A percentile compares a stretch with the other conserved stretches of the same genome.
phyloP scores from a whole-genome alignment of 805 yeast species.

The Schwanniomyces occidentalis region DNA sequence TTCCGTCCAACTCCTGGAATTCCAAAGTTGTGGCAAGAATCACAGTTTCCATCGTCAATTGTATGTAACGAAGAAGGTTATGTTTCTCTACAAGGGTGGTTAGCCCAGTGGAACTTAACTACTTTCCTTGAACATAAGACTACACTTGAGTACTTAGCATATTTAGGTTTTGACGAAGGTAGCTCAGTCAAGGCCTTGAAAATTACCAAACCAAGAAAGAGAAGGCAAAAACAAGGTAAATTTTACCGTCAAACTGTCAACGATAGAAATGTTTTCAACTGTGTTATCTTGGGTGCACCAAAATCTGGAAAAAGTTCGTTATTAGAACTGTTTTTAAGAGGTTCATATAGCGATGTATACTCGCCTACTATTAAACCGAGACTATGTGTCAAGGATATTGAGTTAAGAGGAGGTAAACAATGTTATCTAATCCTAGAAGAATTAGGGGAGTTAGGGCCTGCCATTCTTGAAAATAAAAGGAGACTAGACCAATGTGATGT shows the following conservation, averaged over 20 bases:
- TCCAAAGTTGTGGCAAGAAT: constrained; percentile 82
- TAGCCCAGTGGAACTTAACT: constrained; percentile 98
- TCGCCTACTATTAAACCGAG: constrained; percentile 82
- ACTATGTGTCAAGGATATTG: constrained; percentile 89
- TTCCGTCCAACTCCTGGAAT: constrained; percentile 93
- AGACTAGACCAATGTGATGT: constrained; percentile 88
- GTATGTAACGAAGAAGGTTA: constrained; percentile 88
- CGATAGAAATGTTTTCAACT: constrained; percentile 90
- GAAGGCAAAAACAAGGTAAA: constrained; percentile 63
- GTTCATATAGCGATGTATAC: constrained; percentile 67
- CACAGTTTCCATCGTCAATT: constrained; percentile 82
- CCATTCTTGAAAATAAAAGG: constrained; percentile 67
- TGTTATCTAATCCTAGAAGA: constrained; percentile 91
- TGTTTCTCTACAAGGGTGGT: constrained; percentile 96
- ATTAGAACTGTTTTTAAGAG: constrained; percentile 76
- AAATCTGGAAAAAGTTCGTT: constrained; percentile 87
- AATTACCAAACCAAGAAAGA: constrained; percentile 78
- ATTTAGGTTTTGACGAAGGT: constrained; percentile 78
- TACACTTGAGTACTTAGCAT: constrained; percentile 85
- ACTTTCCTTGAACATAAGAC: constrained; percentile 82
- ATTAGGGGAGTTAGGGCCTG: constrained; percentile 81
- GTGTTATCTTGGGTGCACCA: constrained; percentile 83
- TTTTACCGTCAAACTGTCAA: constrained; percentile 64
- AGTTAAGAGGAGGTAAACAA: constrained; percentile 91
- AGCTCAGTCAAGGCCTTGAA: constrained; percentile 45